These are phyloP conservation scores for Pseudonitzschia pungens DNA, from an alignment of 108 stramenopile species.

Conservation along the genomic window DNA sequence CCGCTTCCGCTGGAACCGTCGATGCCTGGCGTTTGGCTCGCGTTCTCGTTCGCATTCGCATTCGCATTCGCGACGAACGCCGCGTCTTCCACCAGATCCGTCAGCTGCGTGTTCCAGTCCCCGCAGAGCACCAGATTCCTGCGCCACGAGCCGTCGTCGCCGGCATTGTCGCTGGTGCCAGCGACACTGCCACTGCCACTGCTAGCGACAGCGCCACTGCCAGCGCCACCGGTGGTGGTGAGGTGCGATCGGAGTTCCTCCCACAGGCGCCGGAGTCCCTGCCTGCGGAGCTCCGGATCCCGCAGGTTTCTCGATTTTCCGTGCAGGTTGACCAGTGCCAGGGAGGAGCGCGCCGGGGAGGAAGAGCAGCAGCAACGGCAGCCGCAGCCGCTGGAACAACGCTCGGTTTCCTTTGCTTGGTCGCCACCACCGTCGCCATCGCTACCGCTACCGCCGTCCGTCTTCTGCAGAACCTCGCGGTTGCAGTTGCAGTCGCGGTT, in stretches of 20 bases:
- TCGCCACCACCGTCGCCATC: too few species aligned
- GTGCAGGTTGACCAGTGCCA: slow-evolving; percentile 3
- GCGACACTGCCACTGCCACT: background rate
- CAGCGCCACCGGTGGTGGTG: too few species aligned
- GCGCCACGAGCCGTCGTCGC: background rate
- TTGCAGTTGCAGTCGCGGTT: too few species aligned
- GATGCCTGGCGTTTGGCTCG: too few species aligned
- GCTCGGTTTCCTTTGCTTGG: too few species aligned
- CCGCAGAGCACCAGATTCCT: background rate
- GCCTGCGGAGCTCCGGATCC: background rate
- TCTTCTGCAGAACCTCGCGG: too few species aligned
- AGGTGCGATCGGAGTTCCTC: background rate
- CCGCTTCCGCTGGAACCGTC: background rate
- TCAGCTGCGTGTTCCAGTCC: slow-evolving; percentile 12
- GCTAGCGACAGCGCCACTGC: background rate
- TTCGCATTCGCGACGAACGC: too few species aligned
- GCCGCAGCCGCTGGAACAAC: too few species aligned
- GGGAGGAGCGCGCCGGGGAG: too few species aligned
- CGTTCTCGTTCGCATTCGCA: too few species aligned
- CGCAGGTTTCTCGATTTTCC: slow-evolving; percentile 17
- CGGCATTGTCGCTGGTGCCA: background rate
- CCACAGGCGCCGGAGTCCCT: background rate
- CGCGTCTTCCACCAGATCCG: background rate
- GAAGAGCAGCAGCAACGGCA: too few species aligned
- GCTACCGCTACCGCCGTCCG: too few species aligned